These are phyloP conservation scores for Coprinopsis cinerea DNA, from an alignment of 768 basidiomycete species.

Conservation along the genomic window DNA sequence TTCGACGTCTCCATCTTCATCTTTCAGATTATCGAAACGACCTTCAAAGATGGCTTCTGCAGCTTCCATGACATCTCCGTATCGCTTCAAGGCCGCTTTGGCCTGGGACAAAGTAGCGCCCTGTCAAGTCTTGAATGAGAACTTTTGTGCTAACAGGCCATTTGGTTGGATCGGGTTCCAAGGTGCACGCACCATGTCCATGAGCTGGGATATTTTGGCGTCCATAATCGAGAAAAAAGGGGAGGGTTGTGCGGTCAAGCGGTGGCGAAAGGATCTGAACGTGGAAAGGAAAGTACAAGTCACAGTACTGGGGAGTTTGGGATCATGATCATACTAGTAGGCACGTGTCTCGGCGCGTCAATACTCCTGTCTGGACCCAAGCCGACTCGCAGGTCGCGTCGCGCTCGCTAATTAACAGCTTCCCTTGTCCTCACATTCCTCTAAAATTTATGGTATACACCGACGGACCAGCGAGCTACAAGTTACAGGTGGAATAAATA, in stretches of 20 bases:
- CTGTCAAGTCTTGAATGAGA: constrained; percentile 34
- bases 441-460: not conserved
- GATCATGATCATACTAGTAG: too few relatives aligned
- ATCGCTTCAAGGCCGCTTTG: constrained; percentile 70
- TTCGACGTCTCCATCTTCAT: constrained; percentile 47
- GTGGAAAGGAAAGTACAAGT: not conserved
- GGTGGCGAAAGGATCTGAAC: not conserved
- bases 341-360: too few relatives aligned
- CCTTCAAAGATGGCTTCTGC: constrained; percentile 85
- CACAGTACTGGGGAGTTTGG: too few relatives aligned
- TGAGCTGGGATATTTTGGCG: constrained; percentile 51
- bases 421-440: too few relatives aligned
- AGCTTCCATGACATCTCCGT: constrained; percentile 89
- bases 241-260: not conserved
- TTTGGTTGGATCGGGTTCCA: not conserved
- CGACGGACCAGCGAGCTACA: not conserved
- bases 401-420: too few relatives aligned
- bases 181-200: constrained; percentile 34
- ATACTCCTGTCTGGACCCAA: too few relatives aligned
- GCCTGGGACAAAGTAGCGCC: constrained; percentile 82
- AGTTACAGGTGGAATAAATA: not conserved
- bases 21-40: constrained; percentile 70
- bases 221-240: constrained; percentile 30
- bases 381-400: too few relatives aligned
- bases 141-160: not conserved